Base-by-base conservation (phyloP, 2,329 filamentous ascomycete genomes). In the Akanthomyces uredinophilus region DNA sequence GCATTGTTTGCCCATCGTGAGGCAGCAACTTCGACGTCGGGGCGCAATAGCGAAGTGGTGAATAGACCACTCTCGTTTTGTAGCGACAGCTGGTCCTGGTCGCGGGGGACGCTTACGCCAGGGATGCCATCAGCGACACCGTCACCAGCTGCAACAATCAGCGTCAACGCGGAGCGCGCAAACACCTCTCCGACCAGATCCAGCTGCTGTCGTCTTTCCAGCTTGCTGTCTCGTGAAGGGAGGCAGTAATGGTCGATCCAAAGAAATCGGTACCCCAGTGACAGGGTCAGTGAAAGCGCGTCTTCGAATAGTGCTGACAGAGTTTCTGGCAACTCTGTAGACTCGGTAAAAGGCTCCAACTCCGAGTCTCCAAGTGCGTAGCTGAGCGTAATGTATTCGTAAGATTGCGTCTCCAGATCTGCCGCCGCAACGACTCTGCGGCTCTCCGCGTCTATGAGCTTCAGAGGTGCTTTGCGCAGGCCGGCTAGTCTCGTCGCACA, bases 221-320 rank as follows among this genome's bases (percentile, higher is more conserved):
- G 52, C 1, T 64, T 64, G n/a, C 68, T 39, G 14, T 61, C 68
- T 22, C 68, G 68, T 60, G 70, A 69, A 1, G 70, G 67, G 29
- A 74, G 68, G 61, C 75, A 77, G 59, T 72, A 74, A 13, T 68
- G 70, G 56, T 77, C 73, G 8, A 77, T 69, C 73, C 74, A 77
- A 39, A 77, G 67, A 64, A 76, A 76, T 24, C 68, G 72, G 16
- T 70, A 73, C 6, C 73, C 75, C 29, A 77, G 67, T 20, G 67
- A 66, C 35, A 56, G 64, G 16, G 73, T 71, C 5, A 75, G 64
- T 2, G 68, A 59, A 50, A 77, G 69, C 16, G 75, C 72, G 61
- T 77, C 75, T 6, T 66, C 61, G 41, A 76, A 67, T 11, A 76
- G 61, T 20, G 67, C 64, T 11, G 73, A 71, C 2, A 75, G 58